A percentile compares a stretch with the other conserved stretches of the same genome.
phyloP scores from a whole-genome alignment of 306 rosid species.

The Quercus cerris region DNA sequence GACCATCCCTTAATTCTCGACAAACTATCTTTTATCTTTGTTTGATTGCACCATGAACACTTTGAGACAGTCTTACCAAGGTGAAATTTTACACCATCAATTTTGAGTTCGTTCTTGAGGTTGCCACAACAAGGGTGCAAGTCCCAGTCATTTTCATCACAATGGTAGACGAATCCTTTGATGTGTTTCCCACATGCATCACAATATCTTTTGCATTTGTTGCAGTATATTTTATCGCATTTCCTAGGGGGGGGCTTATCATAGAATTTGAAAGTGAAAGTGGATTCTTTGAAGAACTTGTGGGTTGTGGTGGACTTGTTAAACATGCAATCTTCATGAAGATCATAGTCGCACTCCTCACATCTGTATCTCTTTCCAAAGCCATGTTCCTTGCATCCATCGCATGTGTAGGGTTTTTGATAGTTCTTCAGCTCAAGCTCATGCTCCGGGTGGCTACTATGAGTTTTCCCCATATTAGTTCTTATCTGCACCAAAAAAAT shows the following conservation, averaged over 20 bases:
- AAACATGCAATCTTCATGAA: slow-evolving; percentile 15
- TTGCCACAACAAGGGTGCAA: slow-evolving; percentile 3
- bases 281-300: background rate
- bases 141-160: background rate
- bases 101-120: background rate
- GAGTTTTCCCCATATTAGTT: background rate
- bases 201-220: background rate
- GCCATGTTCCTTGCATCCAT: slow-evolving; percentile 17
- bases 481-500: background rate
- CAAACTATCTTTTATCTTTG: background rate
- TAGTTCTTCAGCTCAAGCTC: background rate
- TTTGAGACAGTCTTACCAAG: background rate
- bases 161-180: background rate
- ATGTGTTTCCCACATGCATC: slow-evolving; percentile 8
- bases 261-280: background rate
- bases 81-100: background rate
- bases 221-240: too few relatives aligned
- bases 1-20: slow-evolving; percentile 8
- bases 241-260: background rate
- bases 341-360: background rate
- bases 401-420: background rate
- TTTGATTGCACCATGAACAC: slow-evolving; percentile 11
- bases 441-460: slow-evolving; percentile 8
- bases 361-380: slow-evolving; percentile 19
- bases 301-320: background rate